These are phyloP conservation scores for Monosporascus sp. DNA, from an alignment of 2,329 filamentous ascomycete genomes.

Conservation along the genomic window DNA sequence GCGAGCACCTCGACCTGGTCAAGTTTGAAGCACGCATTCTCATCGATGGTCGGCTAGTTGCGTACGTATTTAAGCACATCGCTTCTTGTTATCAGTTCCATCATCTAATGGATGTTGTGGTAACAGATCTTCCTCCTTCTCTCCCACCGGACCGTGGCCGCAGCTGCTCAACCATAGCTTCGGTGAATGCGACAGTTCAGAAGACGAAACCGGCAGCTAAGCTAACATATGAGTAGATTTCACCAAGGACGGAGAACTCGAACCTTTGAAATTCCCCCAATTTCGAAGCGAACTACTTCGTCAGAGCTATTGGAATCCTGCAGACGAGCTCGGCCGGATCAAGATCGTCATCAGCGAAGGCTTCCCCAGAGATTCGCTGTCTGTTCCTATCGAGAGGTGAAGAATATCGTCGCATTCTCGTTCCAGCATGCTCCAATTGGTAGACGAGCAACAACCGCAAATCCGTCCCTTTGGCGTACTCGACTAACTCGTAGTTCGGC, in stretches of 20 bases:
- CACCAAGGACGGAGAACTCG: conserved; percentile 52
- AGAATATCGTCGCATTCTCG: conserved; percentile 71
- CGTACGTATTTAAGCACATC: conserved; percentile 41
- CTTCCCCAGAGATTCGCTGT: conserved; percentile 48
- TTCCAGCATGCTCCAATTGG: conserved; percentile 80
- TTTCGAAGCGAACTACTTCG: conserved; percentile 66
- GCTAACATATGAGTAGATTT: conserved; percentile 33
- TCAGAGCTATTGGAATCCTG: conserved; percentile 66
- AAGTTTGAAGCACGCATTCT: conserved; percentile 63
- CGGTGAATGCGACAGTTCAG: conserved; percentile 21
- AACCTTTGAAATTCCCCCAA: conserved; percentile 62
- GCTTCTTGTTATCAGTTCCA: not conserved
- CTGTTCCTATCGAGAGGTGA: conserved; percentile 59
- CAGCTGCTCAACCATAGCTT: conserved; percentile 41
- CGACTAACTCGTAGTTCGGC: conserved; percentile 10
- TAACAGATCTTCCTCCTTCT: conserved; percentile 50
- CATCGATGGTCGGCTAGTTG: conserved; percentile 59
- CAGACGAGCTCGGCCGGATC: conserved; percentile 67
- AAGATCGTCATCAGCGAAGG: conserved; percentile 73
- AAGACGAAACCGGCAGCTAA: conserved; percentile 1
- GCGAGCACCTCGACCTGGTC: conserved; percentile 49
- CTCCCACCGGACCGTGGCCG: conserved; percentile 45
- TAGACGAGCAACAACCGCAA: conserved; percentile 32
- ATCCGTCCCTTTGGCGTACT: not conserved
- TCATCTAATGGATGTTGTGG: not conserved